Conservation (phyloP, 495 filamentous ascomycete genomes). For the Penicillium psychrofluorescens region DNA sequence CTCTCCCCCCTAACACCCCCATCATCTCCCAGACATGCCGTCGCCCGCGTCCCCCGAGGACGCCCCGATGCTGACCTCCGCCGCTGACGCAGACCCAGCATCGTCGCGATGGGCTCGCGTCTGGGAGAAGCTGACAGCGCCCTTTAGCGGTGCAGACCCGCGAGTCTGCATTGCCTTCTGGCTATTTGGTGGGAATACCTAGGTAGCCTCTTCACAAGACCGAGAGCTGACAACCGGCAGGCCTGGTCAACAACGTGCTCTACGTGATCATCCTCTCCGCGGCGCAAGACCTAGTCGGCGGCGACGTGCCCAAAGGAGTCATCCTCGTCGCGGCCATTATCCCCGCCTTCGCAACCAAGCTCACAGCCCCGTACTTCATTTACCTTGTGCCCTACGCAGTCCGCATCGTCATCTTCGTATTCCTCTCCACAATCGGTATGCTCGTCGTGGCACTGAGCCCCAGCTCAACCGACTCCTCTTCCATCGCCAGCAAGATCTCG, state of each 20-base stretch:
- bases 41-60: slow-evolving; percentile 8
- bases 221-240: slow-evolving; percentile 31
- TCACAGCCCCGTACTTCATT: slow-evolving; percentile 88
- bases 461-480: slow-evolving; percentile 44
- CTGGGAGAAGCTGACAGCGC: slow-evolving; percentile 50
- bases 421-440: slow-evolving; percentile 74
- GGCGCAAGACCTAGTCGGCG: slow-evolving; percentile 91
- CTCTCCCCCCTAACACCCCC: background rate
- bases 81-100: slow-evolving; percentile 52
- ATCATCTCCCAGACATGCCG: slow-evolving; percentile 11
- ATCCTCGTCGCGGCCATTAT: slow-evolving; percentile 91
- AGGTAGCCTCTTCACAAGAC: background rate
- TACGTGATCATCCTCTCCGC: slow-evolving; percentile 95
- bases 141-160: slow-evolving; percentile 63
- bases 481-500: slow-evolving; percentile 65
- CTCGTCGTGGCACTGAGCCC: slow-evolving; percentile 77
- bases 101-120: slow-evolving; percentile 67
- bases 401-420: slow-evolving; percentile 66
- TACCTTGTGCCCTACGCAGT: slow-evolving; percentile 72
- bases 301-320: slow-evolving; percentile 73
- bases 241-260: slow-evolving; percentile 94
- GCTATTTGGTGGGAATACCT: slow-evolving; percentile 65
- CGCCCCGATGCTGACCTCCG: slow-evolving; percentile 49
- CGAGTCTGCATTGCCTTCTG: slow-evolving; percentile 79
- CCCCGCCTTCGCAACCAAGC: slow-evolving; percentile 81